These are phyloP conservation scores for Prunus davidiana DNA, from an alignment of 306 rosid species.

Conservation along the genomic window DNA sequence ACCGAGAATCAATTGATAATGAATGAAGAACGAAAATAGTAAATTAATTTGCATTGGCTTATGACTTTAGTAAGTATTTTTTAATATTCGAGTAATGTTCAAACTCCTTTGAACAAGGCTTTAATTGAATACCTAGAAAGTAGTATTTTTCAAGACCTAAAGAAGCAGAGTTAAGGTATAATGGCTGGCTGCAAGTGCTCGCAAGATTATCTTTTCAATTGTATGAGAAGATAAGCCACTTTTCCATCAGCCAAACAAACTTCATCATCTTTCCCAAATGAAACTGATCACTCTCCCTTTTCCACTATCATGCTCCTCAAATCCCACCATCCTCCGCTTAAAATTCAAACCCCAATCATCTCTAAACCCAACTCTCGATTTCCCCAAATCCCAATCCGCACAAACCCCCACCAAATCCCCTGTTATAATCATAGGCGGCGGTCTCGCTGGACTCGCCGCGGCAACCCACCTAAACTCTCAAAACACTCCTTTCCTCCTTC, in stretches of 20 bases:
- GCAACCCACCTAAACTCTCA: conserved; percentile 66
- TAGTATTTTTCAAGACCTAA: no score
- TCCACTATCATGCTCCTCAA: neutral
- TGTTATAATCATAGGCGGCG: conserved; percentile 70
- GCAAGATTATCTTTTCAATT: neutral
- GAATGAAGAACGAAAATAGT: no score
- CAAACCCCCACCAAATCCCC: conserved; percentile 20
- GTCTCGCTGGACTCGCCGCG: conserved; percentile 83
- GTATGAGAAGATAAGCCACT: neutral
- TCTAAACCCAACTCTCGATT: conserved; percentile 11
- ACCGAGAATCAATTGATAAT: no score
- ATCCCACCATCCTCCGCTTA: conserved; percentile 12
- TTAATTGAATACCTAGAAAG: no score
- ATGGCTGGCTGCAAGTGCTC: neutral
- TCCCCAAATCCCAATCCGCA: conserved; percentile 24
- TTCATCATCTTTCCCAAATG: neutral
- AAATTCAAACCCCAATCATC: conserved; percentile 42
- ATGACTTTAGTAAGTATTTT: no score
- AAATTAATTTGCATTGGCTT: no score
- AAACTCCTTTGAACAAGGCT: no score
- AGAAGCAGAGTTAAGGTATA: neutral
- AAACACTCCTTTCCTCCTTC: conserved; percentile 67
- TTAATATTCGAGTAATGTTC: no score
- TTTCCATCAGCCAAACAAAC: neutral
- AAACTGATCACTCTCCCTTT: conserved; percentile 8